Percentiles rank a stretch among this genome's conserved stretches.
Conservation (phyloP, 768 basidiomycete species). For the Royoungia palumana region DNA sequence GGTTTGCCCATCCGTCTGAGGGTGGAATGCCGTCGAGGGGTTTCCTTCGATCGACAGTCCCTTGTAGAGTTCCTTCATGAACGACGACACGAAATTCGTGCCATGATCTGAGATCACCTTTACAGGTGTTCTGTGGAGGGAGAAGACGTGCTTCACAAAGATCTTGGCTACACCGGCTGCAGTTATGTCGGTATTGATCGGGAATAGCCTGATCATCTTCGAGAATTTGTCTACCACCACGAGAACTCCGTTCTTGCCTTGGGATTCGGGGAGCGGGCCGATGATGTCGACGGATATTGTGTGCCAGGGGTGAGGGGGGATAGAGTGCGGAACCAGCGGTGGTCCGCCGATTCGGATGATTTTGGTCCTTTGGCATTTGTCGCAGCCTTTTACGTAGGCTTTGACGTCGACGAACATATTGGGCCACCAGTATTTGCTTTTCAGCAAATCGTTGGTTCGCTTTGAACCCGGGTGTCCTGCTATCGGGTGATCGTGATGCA, state of each 20-base stretch:
- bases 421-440: too few relatives aligned
- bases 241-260: neutral
- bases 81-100: slow-evolving; percentile 26
- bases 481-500: neutral
- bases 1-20: slow-evolving; percentile 13
- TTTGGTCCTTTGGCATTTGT: too few relatives aligned
- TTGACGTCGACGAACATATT: too few relatives aligned
- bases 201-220: neutral
- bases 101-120: slow-evolving; percentile 18
- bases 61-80: too few relatives aligned
- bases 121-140: slow-evolving; percentile 24
- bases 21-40: slow-evolving; percentile 42
- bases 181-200: neutral
- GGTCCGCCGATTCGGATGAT: too few relatives aligned
- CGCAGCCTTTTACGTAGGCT: too few relatives aligned
- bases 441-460: too few relatives aligned
- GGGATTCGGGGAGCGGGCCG: neutral
- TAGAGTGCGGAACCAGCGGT: too few relatives aligned
- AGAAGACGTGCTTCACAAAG: slow-evolving; percentile 23
- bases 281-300: slow-evolving; percentile 1
- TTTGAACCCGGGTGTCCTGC: neutral
- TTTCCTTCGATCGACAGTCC: neutral
- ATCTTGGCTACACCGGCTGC: slow-evolving; percentile 15
- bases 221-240: neutral
- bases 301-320: neutral